Evolutionary conservation across 2,329 filamentous ascomycete species (phyloP).

Genomic region (Pyrenophora teres): DNA sequence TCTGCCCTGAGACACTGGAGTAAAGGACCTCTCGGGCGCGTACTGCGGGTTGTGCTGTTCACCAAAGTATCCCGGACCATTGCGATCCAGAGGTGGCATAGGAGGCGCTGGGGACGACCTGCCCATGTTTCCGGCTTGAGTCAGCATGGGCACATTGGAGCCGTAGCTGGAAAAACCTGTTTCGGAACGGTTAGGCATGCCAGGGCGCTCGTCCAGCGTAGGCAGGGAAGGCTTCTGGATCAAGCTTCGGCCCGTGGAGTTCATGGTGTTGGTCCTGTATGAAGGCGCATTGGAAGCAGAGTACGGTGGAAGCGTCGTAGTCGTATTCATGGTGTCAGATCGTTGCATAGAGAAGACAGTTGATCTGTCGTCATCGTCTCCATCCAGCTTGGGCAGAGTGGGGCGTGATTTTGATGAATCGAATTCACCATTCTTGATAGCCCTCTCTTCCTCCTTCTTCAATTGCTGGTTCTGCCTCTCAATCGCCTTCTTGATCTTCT

Average conservation of each 20-base stretch:
- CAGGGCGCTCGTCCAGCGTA: constrained; percentile 50
- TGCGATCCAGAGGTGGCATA: constrained; percentile 36
- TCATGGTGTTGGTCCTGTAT: constrained; percentile 58
- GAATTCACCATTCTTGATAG: constrained; percentile 53
- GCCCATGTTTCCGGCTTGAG: constrained; percentile 66
- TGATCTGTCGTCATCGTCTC: constrained; percentile 49
- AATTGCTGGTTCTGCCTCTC: constrained; percentile 69
- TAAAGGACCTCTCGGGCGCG: constrained; percentile 33
- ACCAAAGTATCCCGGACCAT: constrained; percentile 35
- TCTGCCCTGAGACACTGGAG: constrained; percentile 38
- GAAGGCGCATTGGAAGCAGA: constrained; percentile 15
- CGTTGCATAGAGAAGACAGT: constrained; percentile 40
- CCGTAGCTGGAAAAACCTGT: constrained; percentile 66
- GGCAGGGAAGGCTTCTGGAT: constrained; percentile 48
- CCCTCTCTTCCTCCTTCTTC: constrained; percentile 49
- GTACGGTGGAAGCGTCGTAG: constrained; percentile 53
- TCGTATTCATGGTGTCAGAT: constrained; percentile 39
- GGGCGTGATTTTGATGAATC: constrained; percentile 36
- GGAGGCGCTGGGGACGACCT: constrained; percentile 36
- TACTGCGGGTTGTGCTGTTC: constrained; percentile 27
- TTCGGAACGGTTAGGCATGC: constrained; percentile 43
- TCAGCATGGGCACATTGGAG: constrained; percentile 66
- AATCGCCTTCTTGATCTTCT: constrained; percentile 86
- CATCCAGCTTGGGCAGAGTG: constrained; percentile 50
- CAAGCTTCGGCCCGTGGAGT: constrained; percentile 36